phyloP scores from a whole-genome alignment of 805 yeast genomes.

The Cyberlindnera americana region DNA sequence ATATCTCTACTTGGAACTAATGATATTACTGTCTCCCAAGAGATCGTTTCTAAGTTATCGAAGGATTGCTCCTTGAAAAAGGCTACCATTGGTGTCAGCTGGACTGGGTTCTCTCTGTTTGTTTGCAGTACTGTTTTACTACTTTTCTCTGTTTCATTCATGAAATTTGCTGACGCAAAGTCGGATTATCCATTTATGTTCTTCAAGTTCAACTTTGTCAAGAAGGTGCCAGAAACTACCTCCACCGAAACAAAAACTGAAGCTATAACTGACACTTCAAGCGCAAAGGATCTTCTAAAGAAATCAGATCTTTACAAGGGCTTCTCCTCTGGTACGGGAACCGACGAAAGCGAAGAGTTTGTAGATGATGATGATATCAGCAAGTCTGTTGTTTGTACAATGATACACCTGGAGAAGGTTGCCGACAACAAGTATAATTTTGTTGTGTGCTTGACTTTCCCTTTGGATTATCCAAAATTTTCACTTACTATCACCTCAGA shows the following conservation, averaged over 20 bases:
- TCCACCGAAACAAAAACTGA: too few relatives aligned
- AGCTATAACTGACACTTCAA: too few relatives aligned
- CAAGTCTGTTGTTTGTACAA: not conserved
- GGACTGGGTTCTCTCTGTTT: constrained; percentile 1
- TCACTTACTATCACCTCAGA: not conserved
- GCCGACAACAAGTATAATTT: not conserved
- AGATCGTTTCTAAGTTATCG: not conserved
- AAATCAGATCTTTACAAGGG: not conserved
- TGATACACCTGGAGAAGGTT: not conserved
- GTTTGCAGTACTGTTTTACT: not conserved
- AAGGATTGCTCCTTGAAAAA: constrained; percentile 4
- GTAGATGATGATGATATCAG: too few relatives aligned
- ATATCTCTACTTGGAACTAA: not conserved
- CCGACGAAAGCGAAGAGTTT: not conserved
- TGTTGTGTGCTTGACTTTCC: not conserved
- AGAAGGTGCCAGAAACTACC: too few relatives aligned
- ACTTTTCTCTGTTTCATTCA: too few relatives aligned
- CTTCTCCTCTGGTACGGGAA: not conserved
- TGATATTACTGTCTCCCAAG: not conserved
- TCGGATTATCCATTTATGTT: not conserved
- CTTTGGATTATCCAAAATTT: not conserved
- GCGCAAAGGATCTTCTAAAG: too few relatives aligned
- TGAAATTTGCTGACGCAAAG: too few relatives aligned
- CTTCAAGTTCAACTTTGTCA: not conserved
- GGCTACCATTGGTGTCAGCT: constrained; percentile 3